Conservation (phyloP, 805 yeast species). For the Pichia exigua region DNA sequence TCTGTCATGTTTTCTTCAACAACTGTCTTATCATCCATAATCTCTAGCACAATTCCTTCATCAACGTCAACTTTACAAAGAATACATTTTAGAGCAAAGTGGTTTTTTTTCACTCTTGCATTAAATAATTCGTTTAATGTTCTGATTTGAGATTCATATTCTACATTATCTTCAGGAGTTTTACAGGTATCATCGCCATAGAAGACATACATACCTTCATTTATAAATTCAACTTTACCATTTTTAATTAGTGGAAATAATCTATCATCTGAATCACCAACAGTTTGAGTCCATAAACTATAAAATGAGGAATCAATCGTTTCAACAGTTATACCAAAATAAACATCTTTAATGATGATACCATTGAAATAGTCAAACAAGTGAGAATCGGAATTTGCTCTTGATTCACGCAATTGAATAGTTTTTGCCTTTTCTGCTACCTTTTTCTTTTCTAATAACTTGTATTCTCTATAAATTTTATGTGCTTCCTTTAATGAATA, state of each 20-base stretch:
- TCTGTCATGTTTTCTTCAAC: not conserved
- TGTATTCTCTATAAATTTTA: conserved; percentile 25
- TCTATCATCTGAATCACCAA: not conserved
- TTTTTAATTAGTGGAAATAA: conserved; percentile 3
- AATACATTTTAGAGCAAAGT: conserved; percentile 43
- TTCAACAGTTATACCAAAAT: conserved; percentile 43
- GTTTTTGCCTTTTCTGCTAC: not conserved
- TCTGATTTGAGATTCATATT: conserved; percentile 37
- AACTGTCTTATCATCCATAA: not conserved
- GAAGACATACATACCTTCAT: conserved; percentile 20
- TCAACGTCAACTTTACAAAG: conserved; percentile 36
- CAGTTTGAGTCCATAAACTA: conserved; percentile 6
- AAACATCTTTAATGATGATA: conserved; percentile 43
- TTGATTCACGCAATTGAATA: not conserved
- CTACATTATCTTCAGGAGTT: conserved; percentile 18
- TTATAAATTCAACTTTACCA: conserved; percentile 11
- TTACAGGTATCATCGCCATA: conserved; percentile 7
- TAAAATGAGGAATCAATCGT: conserved; percentile 29
- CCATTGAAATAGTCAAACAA: conserved; percentile 38
- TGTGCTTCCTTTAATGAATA: conserved; percentile 40
- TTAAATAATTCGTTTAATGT: conserved; percentile 32
- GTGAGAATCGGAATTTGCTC: not conserved
- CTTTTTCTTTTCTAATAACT: conserved; percentile 23
- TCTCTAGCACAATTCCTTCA: conserved; percentile 28
- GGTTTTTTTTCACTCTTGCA: conserved; percentile 29